Evolutionary conservation across 2,329 filamentous ascomycete species (phyloP), one percentile per base, ranked within the genome.

Genomic region (Thelonectria blattea): DNA sequence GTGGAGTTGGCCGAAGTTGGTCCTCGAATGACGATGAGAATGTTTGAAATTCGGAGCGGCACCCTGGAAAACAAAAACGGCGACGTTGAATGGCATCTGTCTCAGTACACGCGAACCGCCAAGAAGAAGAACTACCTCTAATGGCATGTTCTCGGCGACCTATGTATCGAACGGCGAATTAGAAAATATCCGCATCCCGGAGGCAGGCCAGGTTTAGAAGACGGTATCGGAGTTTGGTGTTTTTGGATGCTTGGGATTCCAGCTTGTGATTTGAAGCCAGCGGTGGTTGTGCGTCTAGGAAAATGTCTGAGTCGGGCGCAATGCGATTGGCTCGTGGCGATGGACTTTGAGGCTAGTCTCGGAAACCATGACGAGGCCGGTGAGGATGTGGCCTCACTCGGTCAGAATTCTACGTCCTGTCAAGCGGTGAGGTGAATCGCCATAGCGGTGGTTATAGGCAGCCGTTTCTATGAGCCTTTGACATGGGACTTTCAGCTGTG

Each of bases 91-190:
- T 99, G 95, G 95, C 91, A 95, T 65, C 82, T 99, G 65, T 96
- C 92, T 63, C 94, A 97, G 74, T 99, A 97, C 76, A 99, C 94
- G 9, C 85, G 95, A 68, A 98, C 94, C 14, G 89, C 90, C 70
- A 88, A 88, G 79, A 98, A 98, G 86, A 97, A 97, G 87, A 92
- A 96, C 73, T 97, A 96, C 73, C 83, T 97, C 56, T 97, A 78
- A 87, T 18, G 4, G 11, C 18, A 22, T 47, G 30, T n/a, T 17
- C 5, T 12, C 8, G 11, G 15, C 34, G 4, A 3, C 11, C 6
- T 46, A n/a, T n/a, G n/a, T n/a, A n/a, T 47, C 22, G 45, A 47
- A 8, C 17, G 20, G 42, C 27, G 18, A 30, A 47, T 14, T 47
- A 30, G 32, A n/a, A 27, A 39, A 43, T 14, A 39, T 50, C 32